A percentile compares a stretch with the other conserved stretches of the same genome.
phyloP scores from a whole-genome alignment of 441 rosid genomes.

The Erysimum cheiri region DNA sequence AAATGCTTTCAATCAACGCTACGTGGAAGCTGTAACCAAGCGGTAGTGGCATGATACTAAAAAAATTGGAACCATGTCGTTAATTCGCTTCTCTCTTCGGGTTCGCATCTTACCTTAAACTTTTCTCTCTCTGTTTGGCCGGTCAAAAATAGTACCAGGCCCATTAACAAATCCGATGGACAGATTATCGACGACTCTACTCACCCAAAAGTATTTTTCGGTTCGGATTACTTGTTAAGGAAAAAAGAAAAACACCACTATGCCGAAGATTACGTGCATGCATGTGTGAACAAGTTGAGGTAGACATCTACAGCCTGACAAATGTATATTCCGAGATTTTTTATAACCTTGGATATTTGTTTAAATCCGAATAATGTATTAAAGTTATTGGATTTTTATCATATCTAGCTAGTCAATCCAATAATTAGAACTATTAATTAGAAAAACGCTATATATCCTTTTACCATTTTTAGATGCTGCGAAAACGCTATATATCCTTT shows the following conservation, averaged over 20 bases:
- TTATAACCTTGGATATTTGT: not conserved
- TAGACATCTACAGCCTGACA: not conserved
- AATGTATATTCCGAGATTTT: not conserved
- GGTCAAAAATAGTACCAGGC: too few relatives aligned
- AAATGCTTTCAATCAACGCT: too few relatives aligned
- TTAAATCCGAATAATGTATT: not conserved
- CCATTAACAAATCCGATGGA: too few relatives aligned
- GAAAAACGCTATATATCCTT: not conserved
- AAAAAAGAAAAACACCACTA: not conserved
- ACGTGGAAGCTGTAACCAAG: too few relatives aligned
- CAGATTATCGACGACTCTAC: too few relatives aligned
- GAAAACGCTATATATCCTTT: not conserved
- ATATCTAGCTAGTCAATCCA: not conserved
- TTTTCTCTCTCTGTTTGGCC: too few relatives aligned
- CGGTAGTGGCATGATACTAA: too few relatives aligned
- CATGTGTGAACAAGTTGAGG: constrained; percentile 1
- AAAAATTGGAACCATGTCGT: too few relatives aligned
- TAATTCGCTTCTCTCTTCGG: too few relatives aligned
- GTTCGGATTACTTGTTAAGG: not conserved
- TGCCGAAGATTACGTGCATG: constrained; percentile 3
- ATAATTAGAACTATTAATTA: not conserved
- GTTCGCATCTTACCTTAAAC: too few relatives aligned
- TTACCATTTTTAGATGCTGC: not conserved
- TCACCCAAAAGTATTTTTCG: not conserved
- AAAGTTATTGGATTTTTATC: not conserved